Conservation (phyloP, 2,329 filamentous ascomycete species). For the Verticillium nubilum region DNA sequence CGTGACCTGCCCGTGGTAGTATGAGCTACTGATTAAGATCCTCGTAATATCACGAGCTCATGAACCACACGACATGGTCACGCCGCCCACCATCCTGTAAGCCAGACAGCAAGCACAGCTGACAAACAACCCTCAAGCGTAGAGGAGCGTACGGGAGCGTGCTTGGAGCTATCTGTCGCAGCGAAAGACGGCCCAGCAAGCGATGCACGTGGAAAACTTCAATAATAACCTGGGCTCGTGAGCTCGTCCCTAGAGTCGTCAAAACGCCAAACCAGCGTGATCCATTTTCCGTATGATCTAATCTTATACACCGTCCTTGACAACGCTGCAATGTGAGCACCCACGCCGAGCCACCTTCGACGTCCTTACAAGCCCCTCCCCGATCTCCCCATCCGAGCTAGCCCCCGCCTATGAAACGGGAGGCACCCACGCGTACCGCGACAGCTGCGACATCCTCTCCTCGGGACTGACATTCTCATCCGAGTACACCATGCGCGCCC, state of each 20-base stretch:
- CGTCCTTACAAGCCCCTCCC: neutral
- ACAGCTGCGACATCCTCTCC: constrained; percentile 78
- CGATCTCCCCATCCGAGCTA: neutral
- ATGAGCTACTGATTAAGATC: too few species aligned
- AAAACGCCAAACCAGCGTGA: neutral
- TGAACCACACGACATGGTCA: too few species aligned
- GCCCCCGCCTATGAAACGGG: constrained; percentile 3
- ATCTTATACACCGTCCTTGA: neutral
- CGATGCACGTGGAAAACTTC: too few species aligned
- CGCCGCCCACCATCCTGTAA: too few species aligned
- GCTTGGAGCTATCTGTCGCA: too few species aligned
- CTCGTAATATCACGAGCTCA: too few species aligned
- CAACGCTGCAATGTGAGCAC: neutral
- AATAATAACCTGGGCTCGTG: too few species aligned
- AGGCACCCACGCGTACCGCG: constrained; percentile 66
- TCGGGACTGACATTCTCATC: constrained; percentile 78
- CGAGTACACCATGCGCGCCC: constrained; percentile 71
- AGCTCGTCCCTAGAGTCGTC: neutral
- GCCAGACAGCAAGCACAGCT: too few species aligned
- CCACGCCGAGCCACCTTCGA: neutral
- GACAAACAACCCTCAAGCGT: too few species aligned
- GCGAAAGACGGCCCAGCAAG: too few species aligned
- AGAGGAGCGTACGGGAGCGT: too few species aligned
- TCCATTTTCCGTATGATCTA: neutral
- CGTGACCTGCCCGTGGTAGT: too few species aligned